phyloP scores from a whole-genome alignment of 2,329 filamentous ascomycete genomes.

The Didymella glomerata region DNA sequence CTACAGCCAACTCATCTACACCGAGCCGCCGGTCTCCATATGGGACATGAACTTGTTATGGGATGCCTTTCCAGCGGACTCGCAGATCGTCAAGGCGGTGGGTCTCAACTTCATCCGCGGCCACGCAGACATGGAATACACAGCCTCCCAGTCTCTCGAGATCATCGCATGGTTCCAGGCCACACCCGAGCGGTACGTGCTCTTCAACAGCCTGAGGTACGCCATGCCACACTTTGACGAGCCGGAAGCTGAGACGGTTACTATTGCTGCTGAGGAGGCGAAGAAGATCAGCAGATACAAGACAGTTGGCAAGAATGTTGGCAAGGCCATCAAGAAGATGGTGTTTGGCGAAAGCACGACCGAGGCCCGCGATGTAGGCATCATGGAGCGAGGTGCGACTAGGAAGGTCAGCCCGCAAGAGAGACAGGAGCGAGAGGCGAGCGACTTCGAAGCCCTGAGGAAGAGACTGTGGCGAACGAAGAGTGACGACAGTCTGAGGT shows the following conservation, averaged over 20 bases:
- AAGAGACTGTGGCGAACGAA: constrained; percentile 8
- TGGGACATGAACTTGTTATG: constrained; percentile 30
- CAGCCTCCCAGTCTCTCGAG: not conserved
- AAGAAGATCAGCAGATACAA: not conserved
- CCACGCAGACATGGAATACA: constrained; percentile 20
- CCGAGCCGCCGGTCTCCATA: constrained; percentile 14
- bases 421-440: not conserved
- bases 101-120: constrained; percentile 28
- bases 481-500: constrained; percentile 22
- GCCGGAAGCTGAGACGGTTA: not conserved
- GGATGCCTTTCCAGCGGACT: constrained; percentile 24
- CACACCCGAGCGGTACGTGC: constrained; percentile 2
- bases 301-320: not conserved
- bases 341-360: not conserved
- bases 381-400: constrained; percentile 7
- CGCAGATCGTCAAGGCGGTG: constrained; percentile 25
- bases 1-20: constrained; percentile 24
- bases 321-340: not conserved
- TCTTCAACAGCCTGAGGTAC: constrained; percentile 1
- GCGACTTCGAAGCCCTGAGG: constrained; percentile 5
- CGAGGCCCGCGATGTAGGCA: not conserved
- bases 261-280: not conserved
- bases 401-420: constrained; percentile 11
- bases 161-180: constrained; percentile 10
- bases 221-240: not conserved